Conservation (phyloP, 768 basidiomycete species). For the Boletus patriciae region DNA sequence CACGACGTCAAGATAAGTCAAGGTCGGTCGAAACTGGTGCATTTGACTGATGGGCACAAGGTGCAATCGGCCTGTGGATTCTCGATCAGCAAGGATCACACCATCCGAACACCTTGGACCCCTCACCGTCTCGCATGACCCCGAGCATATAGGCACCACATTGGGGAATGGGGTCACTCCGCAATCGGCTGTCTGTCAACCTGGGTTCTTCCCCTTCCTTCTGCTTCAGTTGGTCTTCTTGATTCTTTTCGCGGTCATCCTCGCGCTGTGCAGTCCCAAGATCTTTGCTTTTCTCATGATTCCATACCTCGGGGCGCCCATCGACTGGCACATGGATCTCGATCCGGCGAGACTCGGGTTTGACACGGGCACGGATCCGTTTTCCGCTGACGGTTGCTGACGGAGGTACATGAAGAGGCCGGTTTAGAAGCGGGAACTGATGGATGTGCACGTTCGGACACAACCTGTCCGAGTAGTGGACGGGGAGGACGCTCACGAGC, state of each 20-base stretch:
- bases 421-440: conserved; percentile 75
- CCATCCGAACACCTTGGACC: background rate
- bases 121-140: conserved; percentile 66
- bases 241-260: conserved; percentile 79
- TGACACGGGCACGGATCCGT: conserved; percentile 70
- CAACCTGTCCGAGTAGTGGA: conserved; percentile 66
- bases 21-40: conserved; percentile 79
- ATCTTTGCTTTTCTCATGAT: conserved; percentile 63
- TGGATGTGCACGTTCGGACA: conserved; percentile 70
- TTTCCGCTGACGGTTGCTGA: conserved; percentile 73
- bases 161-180: conserved; percentile 68
- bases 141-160: conserved; percentile 74
- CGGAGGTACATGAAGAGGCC: conserved; percentile 75
- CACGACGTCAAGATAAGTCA: conserved; percentile 76
- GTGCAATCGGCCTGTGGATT: conserved; percentile 56
- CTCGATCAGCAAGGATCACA: conserved; percentile 11
- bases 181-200: conserved; percentile 67
- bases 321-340: conserved; percentile 86
- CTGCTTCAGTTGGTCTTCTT: conserved; percentile 49
- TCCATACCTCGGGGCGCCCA: conserved; percentile 78
- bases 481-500: conserved; percentile 65
- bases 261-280: conserved; percentile 65
- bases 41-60: conserved; percentile 76
- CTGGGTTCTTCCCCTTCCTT: conserved; percentile 58
- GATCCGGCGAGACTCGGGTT: conserved; percentile 57